Evolutionary conservation across 140 eudicot genomes (phyloP), one percentile per base, ranked within the genome.

Genomic region (Ambrosia hybrid): DNA sequence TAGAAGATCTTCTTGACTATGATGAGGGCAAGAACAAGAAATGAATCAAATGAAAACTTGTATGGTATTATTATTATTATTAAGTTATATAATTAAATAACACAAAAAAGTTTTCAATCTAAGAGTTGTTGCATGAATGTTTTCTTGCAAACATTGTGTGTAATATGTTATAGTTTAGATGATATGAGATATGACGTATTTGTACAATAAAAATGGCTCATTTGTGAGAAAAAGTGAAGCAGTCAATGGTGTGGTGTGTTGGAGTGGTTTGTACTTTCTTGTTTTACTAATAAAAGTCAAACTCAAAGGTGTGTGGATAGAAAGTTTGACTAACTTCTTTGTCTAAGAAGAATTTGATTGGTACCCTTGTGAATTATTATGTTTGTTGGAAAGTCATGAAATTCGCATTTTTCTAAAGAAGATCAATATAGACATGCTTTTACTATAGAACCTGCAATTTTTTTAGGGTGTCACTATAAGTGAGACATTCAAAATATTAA

Each of bases 1-100:
- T 88, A 41, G 95, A 91, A 79, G 95, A 91, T 51, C 86, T 91
- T 73, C 95, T 91, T 61, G 92, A 81, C 73, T 80, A 51, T 61
- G 81, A 84, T 39, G 74, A 65, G 3, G 39, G 49, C 16, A 66
- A 71, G 30, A 49, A 66, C 72, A 80, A 69, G 69, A 74, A 78
- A n/a, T 81, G 64, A 57, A 2, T 57, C n/a, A 33, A 16, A 9
- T 57, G 60, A 67, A 26, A 55, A 49, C 6, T 30, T 78, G 83
- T 72, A 66, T 65, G 71, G 38, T 26, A 36, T 72, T 33, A 64
- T 67, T 10, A 36, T 65, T 9, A 65, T 3, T 63, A 63, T 9
- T 33, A 3, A 11, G 6, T 0, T 13, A 57, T 57, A 68, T 30
- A 15, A 15, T 72, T 45, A 62, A 78, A 43, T 71, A 78, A 78